Evolutionary conservation across 352 stramenopile genomes (phyloP), one percentile per base, ranked within the genome.

Genomic region (Phytophthora sojae): DNA sequence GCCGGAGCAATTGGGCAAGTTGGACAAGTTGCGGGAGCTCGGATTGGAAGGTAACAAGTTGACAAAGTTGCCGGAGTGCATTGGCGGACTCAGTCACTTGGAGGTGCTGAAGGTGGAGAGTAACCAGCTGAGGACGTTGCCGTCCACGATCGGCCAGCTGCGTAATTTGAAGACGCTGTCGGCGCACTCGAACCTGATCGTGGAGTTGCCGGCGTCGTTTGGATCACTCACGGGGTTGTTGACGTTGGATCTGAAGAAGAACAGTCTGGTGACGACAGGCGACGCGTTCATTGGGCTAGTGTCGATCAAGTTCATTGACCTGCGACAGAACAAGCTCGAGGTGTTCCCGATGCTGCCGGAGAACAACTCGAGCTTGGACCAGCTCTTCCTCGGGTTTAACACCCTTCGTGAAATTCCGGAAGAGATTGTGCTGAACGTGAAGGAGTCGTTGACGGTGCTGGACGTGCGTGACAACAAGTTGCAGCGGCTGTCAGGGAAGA

Each of bases 401-500:
- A 52, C 65, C 14, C 73, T 96, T 0, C 59, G 62, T 5, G 52
- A 71, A 21, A 77, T 96, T n/a, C 71, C 83, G 26, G 80, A 83
- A 5, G 60, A 69, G 2, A 79, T 80, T 8, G 67, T 94, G 21
- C 21, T 88, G 52, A 67, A 71, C 32, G 85, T 83, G 15, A 86
- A 90, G 62, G 72, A 93, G 21, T 82, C 85, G 8, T 66, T 96
- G 32, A 93, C 85, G 0, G 84, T 96, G 6, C 45, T 96, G 3
- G 88, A 95, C 60, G 47, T 95, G 12, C 81, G 88, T 57, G 90
- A 96, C 51, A 96, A 96, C 69, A 93, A 93, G 30, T 74, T 96
- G 47, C 63, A 81, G 26, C 51, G 35, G 29, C 64, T 96, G 30
- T 83, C 85, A 2, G 79, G 88, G 3, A 77, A 67, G 7, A 85